phyloP scores from a whole-genome alignment of 169 alveolate species.

The Plasmodium gonderi region DNA sequence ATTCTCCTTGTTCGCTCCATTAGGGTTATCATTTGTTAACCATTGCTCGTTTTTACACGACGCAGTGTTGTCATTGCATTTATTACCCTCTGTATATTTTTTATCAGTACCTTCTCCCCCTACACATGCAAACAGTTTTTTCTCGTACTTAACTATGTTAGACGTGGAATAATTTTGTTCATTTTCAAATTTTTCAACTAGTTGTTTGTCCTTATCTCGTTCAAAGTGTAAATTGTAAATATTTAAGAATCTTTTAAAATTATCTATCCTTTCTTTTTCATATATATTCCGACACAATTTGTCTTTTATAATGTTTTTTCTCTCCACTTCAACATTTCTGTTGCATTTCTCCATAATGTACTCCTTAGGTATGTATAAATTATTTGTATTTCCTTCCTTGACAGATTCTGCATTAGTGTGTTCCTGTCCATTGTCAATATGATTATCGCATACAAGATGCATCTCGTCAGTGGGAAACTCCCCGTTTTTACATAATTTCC shows the following conservation, averaged over 20 bases:
- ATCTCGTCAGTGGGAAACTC: too few species aligned
- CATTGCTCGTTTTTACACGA: not conserved
- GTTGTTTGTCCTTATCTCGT: not conserved
- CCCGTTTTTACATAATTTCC: too few species aligned
- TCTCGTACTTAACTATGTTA: not conserved
- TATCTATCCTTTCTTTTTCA: slow-evolving; percentile 11
- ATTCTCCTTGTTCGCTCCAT: not conserved
- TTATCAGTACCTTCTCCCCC: not conserved
- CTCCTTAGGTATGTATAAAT: not conserved
- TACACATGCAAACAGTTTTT: not conserved
- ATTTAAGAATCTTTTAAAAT: slow-evolving; percentile 13
- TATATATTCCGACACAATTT: not conserved
- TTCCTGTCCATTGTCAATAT: too few species aligned
- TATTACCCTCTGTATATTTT: not conserved
- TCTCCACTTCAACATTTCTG: not conserved
- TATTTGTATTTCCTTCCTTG: not conserved
- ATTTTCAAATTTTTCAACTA: not conserved
- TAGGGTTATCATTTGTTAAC: not conserved
- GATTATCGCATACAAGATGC: too few species aligned
- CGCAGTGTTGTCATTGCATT: too few species aligned
- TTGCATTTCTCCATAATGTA: not conserved
- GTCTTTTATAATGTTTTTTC: not conserved
- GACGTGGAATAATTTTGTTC: not conserved
- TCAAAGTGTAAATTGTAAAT: slow-evolving; percentile 1
- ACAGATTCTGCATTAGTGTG: too few species aligned